These are phyloP conservation scores for Xylaria sp. DNA, from an alignment of 2,329 filamentous ascomycete species.

Conservation along the genomic window DNA sequence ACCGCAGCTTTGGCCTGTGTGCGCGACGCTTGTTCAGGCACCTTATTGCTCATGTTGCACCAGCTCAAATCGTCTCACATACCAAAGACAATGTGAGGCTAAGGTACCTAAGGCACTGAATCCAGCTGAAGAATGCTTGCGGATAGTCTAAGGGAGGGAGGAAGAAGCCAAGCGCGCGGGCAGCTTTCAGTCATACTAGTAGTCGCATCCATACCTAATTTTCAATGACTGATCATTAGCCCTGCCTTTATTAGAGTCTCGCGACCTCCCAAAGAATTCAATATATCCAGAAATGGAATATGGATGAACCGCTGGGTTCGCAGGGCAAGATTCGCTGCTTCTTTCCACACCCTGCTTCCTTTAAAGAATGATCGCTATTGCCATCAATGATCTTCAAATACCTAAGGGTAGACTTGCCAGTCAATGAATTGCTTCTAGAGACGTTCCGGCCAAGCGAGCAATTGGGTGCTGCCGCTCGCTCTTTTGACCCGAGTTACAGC, in stretches of 20 bases:
- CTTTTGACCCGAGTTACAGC: background rate
- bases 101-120: no score
- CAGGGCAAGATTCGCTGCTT: background rate
- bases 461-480: conserved; percentile 6
- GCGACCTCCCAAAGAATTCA: background rate
- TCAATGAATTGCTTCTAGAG: background rate
- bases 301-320: background rate
- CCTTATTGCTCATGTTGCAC: no score
- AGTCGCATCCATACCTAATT: background rate
- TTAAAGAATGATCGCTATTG: background rate
- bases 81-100: no score
- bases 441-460: background rate
- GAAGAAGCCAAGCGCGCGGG: no score
- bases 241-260: background rate
- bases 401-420: background rate
- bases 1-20: no score
- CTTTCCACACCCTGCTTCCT: background rate
- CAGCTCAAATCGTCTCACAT: no score
- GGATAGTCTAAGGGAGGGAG: background rate
- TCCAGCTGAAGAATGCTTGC: background rate
- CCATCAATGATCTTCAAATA: no score
- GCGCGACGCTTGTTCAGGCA: no score
- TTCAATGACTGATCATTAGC: background rate
- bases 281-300: background rate
- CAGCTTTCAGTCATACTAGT: no score